These are phyloP conservation scores for Akanthomyces lecanii DNA, from an alignment of 2,329 filamentous ascomycete genomes.

Conservation along the genomic window DNA sequence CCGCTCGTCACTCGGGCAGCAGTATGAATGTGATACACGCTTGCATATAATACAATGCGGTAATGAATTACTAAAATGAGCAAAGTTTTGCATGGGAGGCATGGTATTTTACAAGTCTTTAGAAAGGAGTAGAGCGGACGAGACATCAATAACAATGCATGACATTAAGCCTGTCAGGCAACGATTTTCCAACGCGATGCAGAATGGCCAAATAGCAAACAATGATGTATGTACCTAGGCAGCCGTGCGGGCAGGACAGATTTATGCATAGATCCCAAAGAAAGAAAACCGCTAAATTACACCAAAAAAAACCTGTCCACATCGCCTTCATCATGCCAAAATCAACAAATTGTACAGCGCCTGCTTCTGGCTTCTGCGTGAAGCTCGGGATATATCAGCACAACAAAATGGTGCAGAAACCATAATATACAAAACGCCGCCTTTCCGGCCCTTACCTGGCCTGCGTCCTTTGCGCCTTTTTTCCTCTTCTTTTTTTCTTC, in stretches of 20 bases:
- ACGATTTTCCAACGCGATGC: too few species aligned
- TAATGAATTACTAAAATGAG: not conserved
- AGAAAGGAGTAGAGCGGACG: not conserved
- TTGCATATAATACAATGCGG: constrained; percentile 1
- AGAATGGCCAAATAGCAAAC: too few species aligned
- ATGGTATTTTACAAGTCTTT: not conserved
- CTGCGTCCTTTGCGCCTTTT: not conserved
- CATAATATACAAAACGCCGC: not conserved
- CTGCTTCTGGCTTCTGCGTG: not conserved
- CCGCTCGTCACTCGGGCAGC: not conserved
- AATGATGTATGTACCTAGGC: not conserved
- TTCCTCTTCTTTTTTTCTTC: too few species aligned
- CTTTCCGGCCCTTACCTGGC: not conserved
- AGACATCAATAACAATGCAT: not conserved
- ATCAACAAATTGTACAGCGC: not conserved
- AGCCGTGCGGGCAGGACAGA: too few species aligned
- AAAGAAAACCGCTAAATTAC: not conserved
- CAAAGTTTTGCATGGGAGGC: constrained; percentile 1
- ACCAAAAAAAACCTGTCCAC: not conserved
- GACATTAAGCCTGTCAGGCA: not conserved
- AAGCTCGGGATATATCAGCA: constrained; percentile 2
- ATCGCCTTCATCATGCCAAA: not conserved
- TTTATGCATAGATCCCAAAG: not conserved
- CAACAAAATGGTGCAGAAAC: not conserved
- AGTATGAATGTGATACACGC: not conserved